These are phyloP conservation scores for Phytopythium oedochilum DNA, from an alignment of 352 stramenopile genomes.

Conservation along the genomic window DNA sequence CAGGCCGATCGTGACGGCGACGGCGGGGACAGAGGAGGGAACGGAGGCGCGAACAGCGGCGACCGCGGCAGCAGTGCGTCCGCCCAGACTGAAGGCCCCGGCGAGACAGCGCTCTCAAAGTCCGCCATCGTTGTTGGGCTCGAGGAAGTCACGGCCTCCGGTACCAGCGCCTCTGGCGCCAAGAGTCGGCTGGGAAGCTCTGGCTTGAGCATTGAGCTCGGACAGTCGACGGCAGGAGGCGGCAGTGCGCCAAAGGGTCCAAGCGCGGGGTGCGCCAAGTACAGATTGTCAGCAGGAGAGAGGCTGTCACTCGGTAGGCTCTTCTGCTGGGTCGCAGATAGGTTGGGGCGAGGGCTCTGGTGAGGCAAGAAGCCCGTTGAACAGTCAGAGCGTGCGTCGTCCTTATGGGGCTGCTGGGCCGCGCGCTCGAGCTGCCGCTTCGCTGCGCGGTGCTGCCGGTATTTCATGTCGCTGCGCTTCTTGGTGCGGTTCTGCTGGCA, in stretches of 20 bases:
- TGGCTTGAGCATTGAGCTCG: not conserved
- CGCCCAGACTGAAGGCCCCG: slow-evolving; percentile 6
- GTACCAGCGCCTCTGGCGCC: not conserved
- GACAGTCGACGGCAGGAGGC: not conserved
- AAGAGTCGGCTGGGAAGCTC: not conserved
- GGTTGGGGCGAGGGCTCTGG: not conserved
- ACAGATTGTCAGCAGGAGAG: not conserved
- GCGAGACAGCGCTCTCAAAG: slow-evolving; percentile 13
- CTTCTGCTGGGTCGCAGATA: not conserved
- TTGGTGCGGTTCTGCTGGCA: slow-evolving; percentile 85
- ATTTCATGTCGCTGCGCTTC: slow-evolving; percentile 83
- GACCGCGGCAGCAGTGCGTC: slow-evolving; percentile 5
- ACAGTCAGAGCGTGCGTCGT: not conserved
- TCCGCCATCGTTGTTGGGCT: slow-evolving; percentile 21
- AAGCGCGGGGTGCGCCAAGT: too few relatives aligned
- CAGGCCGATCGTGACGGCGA: slow-evolving; percentile 11
- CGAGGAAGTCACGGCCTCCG: slow-evolving; percentile 9
- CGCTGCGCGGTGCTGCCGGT: slow-evolving; percentile 55
- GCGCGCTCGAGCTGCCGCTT: slow-evolving; percentile 42
- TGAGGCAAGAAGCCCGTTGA: too few relatives aligned
- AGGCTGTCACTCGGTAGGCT: not conserved
- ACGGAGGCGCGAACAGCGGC: not conserved
- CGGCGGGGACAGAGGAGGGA: not conserved
- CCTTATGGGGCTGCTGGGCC: not conserved
- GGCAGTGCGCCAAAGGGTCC: not conserved